Percentiles rank a stretch among this genome's conserved stretches.
Evolutionary conservation across 169 alveolate species (phyloP).

Genomic region (Plasmodium inui): DNA sequence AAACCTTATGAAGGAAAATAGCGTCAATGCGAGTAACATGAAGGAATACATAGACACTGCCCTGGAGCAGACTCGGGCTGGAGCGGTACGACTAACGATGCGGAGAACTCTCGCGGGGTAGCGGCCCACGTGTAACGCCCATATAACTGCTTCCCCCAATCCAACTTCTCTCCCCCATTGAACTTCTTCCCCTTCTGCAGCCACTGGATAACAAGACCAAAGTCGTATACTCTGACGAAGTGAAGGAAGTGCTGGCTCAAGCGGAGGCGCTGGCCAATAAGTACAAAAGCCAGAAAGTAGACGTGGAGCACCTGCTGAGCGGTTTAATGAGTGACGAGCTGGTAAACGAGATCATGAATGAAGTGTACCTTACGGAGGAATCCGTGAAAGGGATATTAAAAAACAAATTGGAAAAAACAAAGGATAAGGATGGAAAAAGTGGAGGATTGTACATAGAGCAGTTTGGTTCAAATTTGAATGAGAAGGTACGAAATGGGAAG

Average conservation of each 20-base stretch:
- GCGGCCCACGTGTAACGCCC: neutral
- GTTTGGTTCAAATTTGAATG: conserved; percentile 72
- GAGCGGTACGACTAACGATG: conserved; percentile 25
- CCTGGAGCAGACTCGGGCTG: conserved; percentile 70
- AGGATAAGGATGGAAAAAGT: conserved; percentile 36
- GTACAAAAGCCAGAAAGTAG: conserved; percentile 53
- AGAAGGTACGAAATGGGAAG: conserved; percentile 71
- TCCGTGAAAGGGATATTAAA: conserved; percentile 30
- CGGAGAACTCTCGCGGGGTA: neutral
- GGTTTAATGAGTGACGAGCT: conserved; percentile 50
- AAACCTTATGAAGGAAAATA: conserved; percentile 30
- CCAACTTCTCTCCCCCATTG: neutral
- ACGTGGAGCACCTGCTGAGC: conserved; percentile 55
- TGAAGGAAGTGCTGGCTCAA: conserved; percentile 35
- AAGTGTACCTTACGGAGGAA: conserved; percentile 43
- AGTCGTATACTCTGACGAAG: conserved; percentile 20
- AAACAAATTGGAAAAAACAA: conserved; percentile 26
- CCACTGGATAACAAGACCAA: conserved; percentile 56
- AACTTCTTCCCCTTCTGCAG: neutral
- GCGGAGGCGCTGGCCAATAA: conserved; percentile 46
- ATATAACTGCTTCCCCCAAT: neutral
- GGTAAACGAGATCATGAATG: conserved; percentile 47
- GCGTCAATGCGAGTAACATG: conserved; percentile 23
- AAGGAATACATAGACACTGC: conserved; percentile 51
- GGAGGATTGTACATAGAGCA: conserved; percentile 50